A percentile compares a stretch with the other conserved stretches of the same genome.
Evolutionary conservation across 1,284 basidiomycete species (phyloP).

Genomic region (Cystobasidiaceae sp.): DNA sequence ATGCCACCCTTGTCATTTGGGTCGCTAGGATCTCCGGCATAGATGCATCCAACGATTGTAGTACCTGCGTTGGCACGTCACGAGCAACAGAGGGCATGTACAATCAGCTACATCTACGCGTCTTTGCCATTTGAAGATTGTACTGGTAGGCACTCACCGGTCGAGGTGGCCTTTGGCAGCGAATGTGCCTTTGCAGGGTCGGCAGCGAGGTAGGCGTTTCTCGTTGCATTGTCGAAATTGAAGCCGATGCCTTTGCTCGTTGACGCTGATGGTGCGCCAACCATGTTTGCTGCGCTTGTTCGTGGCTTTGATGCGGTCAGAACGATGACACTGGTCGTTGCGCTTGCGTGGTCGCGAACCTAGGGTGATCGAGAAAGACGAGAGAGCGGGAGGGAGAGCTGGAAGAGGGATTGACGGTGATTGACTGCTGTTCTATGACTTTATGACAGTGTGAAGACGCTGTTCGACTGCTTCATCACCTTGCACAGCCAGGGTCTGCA

Average conservation of each 20-base stretch:
- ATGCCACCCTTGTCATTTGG: slow-evolving; percentile 62
- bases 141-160: slow-evolving; percentile 33
- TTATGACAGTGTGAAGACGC: no score
- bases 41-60: slow-evolving; percentile 92
- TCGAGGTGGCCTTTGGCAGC: slow-evolving; percentile 45
- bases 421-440: no score
- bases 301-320: slow-evolving; percentile 31
- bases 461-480: no score
- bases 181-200: not conserved
- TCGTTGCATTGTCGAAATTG: slow-evolving; percentile 13
- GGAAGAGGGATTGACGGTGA: no score
- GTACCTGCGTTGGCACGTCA: slow-evolving; percentile 65
- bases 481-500: no score
- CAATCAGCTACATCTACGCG: no score
- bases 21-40: slow-evolving; percentile 51
- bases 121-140: not conserved
- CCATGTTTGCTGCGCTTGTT: not conserved
- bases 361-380: slow-evolving; percentile 19
- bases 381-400: no score
- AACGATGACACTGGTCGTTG: slow-evolving; percentile 29
- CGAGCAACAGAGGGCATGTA: not conserved
- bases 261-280: slow-evolving; percentile 35
- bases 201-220: slow-evolving; percentile 8
- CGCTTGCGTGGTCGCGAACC: not conserved
- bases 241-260: slow-evolving; percentile 34